Percentiles rank a stretch among this genome's conserved stretches.
phyloP scores from a whole-genome alignment of 2,329 filamentous ascomycete species.

The Fusarium subtropicale region DNA sequence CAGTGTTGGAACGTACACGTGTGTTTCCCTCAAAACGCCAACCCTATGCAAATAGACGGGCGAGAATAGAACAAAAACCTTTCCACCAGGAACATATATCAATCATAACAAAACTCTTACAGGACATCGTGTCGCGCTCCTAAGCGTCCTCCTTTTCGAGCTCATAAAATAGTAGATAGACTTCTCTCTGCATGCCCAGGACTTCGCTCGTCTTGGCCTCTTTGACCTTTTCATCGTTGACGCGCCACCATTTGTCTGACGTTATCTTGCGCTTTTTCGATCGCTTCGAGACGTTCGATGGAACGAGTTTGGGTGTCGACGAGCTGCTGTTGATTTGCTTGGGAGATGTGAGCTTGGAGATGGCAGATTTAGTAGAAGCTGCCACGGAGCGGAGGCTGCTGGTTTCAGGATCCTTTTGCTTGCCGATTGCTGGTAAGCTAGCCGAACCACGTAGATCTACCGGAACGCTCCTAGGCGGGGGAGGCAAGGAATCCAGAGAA shows the following conservation, averaged over 20 bases:
- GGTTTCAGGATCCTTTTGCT: slow-evolving; percentile 60
- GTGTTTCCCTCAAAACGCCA: slow-evolving; percentile 38
- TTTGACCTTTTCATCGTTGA: slow-evolving; percentile 96
- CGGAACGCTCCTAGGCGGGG: slow-evolving; percentile 51
- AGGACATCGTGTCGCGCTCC: slow-evolving; percentile 15
- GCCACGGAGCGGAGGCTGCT: slow-evolving; percentile 67
- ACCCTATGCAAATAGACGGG: slow-evolving; percentile 40
- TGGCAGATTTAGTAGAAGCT: slow-evolving; percentile 65
- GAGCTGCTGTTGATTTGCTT: slow-evolving; percentile 43
- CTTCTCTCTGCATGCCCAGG: slow-evolving; percentile 91
- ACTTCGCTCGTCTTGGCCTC: slow-evolving; percentile 94
- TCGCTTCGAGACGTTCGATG: slow-evolving; percentile 49
- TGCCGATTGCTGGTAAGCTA: slow-evolving; percentile 47
- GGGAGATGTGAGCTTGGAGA: slow-evolving; percentile 62
- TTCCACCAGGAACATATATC: not conserved
- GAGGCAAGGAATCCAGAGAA: slow-evolving; percentile 52
- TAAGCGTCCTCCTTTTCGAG: slow-evolving; percentile 67
- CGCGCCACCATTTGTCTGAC: slow-evolving; percentile 91
- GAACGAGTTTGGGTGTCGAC: slow-evolving; percentile 37
- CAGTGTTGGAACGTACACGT: slow-evolving; percentile 16
- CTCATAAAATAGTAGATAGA: slow-evolving; percentile 97
- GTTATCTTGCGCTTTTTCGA: slow-evolving; percentile 66
- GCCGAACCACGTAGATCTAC: slow-evolving; percentile 44
- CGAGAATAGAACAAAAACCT: slow-evolving; percentile 5
- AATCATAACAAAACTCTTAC: not conserved